Conservation (phyloP, 768 basidiomycete species). For the Russula virescens region DNA sequence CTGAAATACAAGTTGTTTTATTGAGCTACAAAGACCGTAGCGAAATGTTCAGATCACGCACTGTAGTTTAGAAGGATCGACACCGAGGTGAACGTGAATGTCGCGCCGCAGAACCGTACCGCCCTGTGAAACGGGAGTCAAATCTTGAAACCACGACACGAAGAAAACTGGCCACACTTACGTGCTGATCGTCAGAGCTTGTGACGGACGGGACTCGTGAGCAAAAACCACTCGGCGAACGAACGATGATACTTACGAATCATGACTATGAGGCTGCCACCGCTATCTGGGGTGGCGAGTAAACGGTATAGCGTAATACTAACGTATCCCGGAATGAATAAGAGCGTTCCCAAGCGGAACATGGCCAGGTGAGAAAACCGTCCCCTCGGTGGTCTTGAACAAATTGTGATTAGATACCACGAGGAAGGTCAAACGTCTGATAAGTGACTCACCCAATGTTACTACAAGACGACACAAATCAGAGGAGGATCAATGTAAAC, state of each 20-base stretch:
- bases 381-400: slow-evolving; percentile 64
- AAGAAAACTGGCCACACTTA: slow-evolving; percentile 36
- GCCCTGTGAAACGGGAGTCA: slow-evolving; percentile 45
- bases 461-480: slow-evolving; percentile 22
- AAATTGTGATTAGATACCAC: neutral
- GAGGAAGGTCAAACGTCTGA: neutral
- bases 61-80: slow-evolving; percentile 85
- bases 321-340: slow-evolving; percentile 89
- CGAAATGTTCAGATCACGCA: slow-evolving; percentile 30
- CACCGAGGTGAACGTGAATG: slow-evolving; percentile 87
- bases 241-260: slow-evolving; percentile 42
- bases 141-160: neutral
- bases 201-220: slow-evolving; percentile 7
- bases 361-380: slow-evolving; percentile 81
- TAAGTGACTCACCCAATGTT: slow-evolving; percentile 33
- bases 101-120: slow-evolving; percentile 79
- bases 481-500: neutral
- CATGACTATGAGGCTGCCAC: slow-evolving; percentile 80
- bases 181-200: slow-evolving; percentile 78
- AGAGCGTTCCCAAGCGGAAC: slow-evolving; percentile 80
- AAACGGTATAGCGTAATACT: slow-evolving; percentile 67
- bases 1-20: slow-evolving; percentile 35
- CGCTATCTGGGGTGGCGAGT: slow-evolving; percentile 62
- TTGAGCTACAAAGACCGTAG: neutral
- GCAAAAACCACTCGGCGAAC: slow-evolving; percentile 8